Conservation (phyloP, 768 basidiomycete species). For the Tricholoma saponaceum region DNA sequence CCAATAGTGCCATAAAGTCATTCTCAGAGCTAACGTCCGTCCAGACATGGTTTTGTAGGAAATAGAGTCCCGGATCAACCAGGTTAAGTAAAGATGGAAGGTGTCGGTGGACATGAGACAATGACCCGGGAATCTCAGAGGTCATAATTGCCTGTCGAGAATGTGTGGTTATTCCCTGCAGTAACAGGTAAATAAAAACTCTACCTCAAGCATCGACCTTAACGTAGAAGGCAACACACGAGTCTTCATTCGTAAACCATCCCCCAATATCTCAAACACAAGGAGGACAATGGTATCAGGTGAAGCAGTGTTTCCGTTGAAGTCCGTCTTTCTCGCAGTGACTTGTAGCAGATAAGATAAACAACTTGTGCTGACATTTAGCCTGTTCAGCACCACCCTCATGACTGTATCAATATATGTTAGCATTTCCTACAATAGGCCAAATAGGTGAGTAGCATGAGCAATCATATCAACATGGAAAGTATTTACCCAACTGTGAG, state of each 20-base stretch:
- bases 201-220: slow-evolving; percentile 51
- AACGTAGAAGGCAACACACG: slow-evolving; percentile 46
- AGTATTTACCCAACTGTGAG: slow-evolving; percentile 45
- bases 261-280: slow-evolving; percentile 48
- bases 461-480: neutral
- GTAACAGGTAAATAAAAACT: slow-evolving; percentile 2
- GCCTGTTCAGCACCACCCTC: slow-evolving; percentile 47
- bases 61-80: slow-evolving; percentile 48
- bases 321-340: slow-evolving; percentile 35
- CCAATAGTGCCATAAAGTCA: slow-evolving; percentile 49
- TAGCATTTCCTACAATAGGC: slow-evolving; percentile 48
- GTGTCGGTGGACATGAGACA: slow-evolving; percentile 27
- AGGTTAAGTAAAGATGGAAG: slow-evolving; percentile 33
- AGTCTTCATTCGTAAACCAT: slow-evolving; percentile 50
- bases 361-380: slow-evolving; percentile 37
- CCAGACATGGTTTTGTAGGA: slow-evolving; percentile 48
- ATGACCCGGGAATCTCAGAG: slow-evolving; percentile 22
- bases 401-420: slow-evolving; percentile 57
- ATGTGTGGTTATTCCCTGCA: neutral
- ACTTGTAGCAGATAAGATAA: slow-evolving; percentile 47
- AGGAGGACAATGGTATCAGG: slow-evolving; percentile 34
- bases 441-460: slow-evolving; percentile 3
- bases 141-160: slow-evolving; percentile 21
- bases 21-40: slow-evolving; percentile 41
- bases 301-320: slow-evolving; percentile 18